Conservation (phyloP, 192 early-diverging fungal genomes). For the Entomortierella parvispora region DNA sequence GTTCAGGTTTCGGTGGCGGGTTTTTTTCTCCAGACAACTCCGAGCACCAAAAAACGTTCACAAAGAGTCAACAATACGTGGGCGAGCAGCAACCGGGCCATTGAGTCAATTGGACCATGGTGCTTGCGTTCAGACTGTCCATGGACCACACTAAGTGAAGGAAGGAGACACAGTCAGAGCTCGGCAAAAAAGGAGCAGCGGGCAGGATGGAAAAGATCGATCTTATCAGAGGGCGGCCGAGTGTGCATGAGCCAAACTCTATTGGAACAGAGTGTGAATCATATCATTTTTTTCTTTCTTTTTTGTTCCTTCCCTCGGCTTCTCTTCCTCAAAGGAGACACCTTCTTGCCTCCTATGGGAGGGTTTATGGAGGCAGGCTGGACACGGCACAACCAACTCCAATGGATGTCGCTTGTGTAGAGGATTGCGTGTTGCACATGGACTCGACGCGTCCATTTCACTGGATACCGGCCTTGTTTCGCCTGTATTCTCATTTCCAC, state of each 20-base stretch:
- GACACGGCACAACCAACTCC: too few relatives aligned
- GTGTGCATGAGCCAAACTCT: slow-evolving; percentile 27
- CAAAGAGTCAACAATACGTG: background rate
- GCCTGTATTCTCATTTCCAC: background rate
- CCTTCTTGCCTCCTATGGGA: background rate
- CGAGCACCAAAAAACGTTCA: background rate
- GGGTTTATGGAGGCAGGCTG: slow-evolving; percentile 6
- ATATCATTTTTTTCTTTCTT: slow-evolving; percentile 1
- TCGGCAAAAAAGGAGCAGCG: too few relatives aligned
- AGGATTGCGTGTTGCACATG: background rate
- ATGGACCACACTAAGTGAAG: too few relatives aligned
- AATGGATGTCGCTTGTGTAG: too few relatives aligned
- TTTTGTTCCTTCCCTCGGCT: background rate
- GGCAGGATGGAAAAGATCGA: too few relatives aligned
- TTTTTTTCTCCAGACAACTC: slow-evolving; percentile 6
- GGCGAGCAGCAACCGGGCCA: background rate
- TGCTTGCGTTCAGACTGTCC: too few relatives aligned
- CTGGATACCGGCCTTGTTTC: background rate
- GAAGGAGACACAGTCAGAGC: too few relatives aligned
- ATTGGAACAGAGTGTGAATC: slow-evolving; percentile 5
- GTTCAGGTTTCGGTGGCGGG: background rate
- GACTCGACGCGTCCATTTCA: background rate
- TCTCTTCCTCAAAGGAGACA: too few relatives aligned
- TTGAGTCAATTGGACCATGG: background rate
- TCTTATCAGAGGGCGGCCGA: background rate